Conservation (phyloP, 306 rosid species). For the Sicyos edulis region DNA sequence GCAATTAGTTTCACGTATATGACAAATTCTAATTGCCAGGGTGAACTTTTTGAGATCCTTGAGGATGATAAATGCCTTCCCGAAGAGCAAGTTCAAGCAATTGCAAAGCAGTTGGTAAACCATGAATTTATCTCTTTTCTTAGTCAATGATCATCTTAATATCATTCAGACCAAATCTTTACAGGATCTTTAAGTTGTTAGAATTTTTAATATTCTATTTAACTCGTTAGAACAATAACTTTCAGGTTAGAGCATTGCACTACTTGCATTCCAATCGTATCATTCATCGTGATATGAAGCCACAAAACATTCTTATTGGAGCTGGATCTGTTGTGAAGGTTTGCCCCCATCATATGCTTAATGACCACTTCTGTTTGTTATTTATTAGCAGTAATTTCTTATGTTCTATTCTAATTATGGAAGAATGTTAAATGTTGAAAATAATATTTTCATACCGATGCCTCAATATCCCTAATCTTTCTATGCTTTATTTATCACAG, state of each 20-base stretch:
- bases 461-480: background rate
- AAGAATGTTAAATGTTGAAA: background rate
- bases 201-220: background rate
- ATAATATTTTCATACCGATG: background rate
- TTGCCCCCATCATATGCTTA: slow-evolving; percentile 18
- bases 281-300: slow-evolving; percentile 98
- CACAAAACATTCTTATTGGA: slow-evolving; percentile 94
- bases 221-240: slow-evolving; percentile 21
- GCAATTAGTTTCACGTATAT: slow-evolving; percentile 15
- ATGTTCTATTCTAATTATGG: slow-evolving; percentile 4
- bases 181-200: slow-evolving; percentile 6
- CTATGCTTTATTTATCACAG: slow-evolving; percentile 34
- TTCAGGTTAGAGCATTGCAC: slow-evolving; percentile 85
- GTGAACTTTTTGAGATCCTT: slow-evolving; percentile 95
- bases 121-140: slow-evolving; percentile 10
- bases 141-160: background rate
- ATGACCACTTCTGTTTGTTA: background rate
- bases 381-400: background rate
- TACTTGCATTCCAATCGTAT: slow-evolving; percentile 94
- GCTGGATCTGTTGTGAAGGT: slow-evolving; percentile 97
- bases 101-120: slow-evolving; percentile 92
- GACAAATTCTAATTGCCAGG: slow-evolving; percentile 36
- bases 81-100: slow-evolving; percentile 97
- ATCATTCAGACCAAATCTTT: background rate
- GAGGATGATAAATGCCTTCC: slow-evolving; percentile 98